Percentiles rank a stretch among this genome's conserved stretches.
Conservation (phyloP, 495 filamentous ascomycete genomes). For the Oleoguttula mirabilis region DNA sequence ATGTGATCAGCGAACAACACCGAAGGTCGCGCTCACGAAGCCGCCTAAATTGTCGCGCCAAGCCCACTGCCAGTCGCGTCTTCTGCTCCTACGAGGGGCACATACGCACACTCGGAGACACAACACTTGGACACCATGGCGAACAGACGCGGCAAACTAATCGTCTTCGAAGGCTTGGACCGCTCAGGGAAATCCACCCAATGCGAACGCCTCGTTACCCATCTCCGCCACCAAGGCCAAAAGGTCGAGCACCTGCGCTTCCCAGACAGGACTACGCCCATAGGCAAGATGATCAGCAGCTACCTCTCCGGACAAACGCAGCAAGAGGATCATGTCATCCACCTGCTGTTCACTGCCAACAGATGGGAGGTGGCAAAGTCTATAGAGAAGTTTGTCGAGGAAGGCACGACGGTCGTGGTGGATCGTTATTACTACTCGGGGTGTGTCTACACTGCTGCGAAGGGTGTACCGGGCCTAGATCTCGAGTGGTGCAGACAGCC, state of each 20-base stretch:
- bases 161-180: conserved; percentile 89
- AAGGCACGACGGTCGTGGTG: conserved; percentile 64
- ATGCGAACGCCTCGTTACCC: conserved; percentile 57
- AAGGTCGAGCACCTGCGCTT: conserved; percentile 69
- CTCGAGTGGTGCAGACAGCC: conserved; percentile 70
- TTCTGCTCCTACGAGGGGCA: no score
- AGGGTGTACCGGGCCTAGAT: conserved; percentile 54
- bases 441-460: conserved; percentile 90
- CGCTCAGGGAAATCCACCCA: conserved; percentile 94
- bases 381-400: conserved; percentile 31
- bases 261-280: conserved; percentile 81
- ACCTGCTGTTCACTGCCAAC: conserved; percentile 91
- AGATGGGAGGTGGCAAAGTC: conserved; percentile 73
- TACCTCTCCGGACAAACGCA: conserved; percentile 67
- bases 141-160: conserved; percentile 36
- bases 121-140: no score
- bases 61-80: no score
- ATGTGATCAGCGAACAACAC: no score
- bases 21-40: no score
- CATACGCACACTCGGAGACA: no score
- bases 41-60: no score
- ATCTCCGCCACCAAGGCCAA: conserved; percentile 48
- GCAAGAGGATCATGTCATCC: conserved; percentile 84
- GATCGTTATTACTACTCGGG: conserved; percentile 94
- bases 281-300: conserved; percentile 76